Conservation (phyloP, 768 basidiomycete species). For the Pholiota molesta region DNA sequence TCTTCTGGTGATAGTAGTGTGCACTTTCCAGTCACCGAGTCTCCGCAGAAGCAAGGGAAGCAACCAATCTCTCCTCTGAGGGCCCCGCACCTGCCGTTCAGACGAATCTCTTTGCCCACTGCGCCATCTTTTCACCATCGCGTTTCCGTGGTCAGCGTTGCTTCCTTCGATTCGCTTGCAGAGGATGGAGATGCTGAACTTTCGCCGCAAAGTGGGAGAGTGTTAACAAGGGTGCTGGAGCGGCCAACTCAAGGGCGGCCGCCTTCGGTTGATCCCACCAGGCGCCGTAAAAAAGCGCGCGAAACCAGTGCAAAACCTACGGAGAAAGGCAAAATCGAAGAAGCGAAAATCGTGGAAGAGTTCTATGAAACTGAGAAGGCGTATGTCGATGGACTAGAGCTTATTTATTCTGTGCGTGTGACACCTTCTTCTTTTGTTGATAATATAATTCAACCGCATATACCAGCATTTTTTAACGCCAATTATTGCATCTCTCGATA, state of each 20-base stretch:
- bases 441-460: conserved; percentile 8
- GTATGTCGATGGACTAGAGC: conserved; percentile 80
- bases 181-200: conserved; percentile 36
- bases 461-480: conserved; percentile 80
- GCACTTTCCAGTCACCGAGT: conserved; percentile 19
- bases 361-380: conserved; percentile 81
- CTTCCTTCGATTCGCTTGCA: conserved; percentile 73
- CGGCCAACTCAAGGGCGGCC: conserved; percentile 34
- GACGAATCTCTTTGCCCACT: conserved; percentile 63
- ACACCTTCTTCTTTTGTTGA: not conserved
- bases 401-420: conserved; percentile 73
- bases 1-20: conserved; percentile 10
- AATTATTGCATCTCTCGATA: conserved; percentile 75
- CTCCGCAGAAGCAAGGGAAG: conserved; percentile 22
- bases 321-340: conserved; percentile 58
- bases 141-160: conserved; percentile 69
- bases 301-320: conserved; percentile 40
- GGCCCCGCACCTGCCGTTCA: conserved; percentile 58
- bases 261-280: conserved; percentile 41
- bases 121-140: conserved; percentile 55
- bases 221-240: conserved; percentile 12
- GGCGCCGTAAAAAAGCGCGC: conserved; percentile 39
- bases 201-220: conserved; percentile 18
- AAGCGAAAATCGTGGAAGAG: conserved; percentile 75
- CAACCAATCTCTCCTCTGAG: conserved; percentile 36